phyloP scores from a whole-genome alignment of 2,329 filamentous ascomycete species.

The Coniochaeta ligniaria region DNA sequence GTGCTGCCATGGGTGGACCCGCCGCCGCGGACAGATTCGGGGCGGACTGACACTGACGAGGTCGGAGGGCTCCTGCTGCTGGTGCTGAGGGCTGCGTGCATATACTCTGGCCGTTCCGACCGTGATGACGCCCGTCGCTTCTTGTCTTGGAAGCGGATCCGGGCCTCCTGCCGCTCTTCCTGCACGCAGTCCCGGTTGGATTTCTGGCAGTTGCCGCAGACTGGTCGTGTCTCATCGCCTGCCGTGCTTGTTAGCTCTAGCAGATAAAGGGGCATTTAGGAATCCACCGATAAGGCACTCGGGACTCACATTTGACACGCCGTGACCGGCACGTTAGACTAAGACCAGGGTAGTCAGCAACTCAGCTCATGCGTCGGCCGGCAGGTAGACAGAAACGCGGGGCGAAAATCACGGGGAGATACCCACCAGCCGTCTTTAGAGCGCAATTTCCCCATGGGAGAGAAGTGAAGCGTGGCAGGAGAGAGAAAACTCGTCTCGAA shows the following conservation, averaged over 20 bases:
- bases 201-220: background rate
- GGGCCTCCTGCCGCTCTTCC: background rate
- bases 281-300: too few species aligned
- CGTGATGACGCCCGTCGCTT: background rate
- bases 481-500: background rate
- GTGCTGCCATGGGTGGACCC: too few species aligned
- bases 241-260: background rate
- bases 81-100: background rate
- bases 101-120: background rate
- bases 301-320: background rate
- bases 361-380: background rate
- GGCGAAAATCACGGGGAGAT: background rate
- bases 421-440: background rate
- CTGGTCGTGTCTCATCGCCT: background rate
- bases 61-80: too few species aligned
- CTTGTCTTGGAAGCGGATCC: background rate
- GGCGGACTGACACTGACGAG: too few species aligned
- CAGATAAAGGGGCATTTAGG: background rate
- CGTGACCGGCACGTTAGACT: background rate
- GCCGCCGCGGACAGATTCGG: background rate
- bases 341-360: background rate
- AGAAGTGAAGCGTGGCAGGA: background rate
- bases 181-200: background rate
- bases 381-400: background rate
- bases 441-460: background rate